Evolutionary conservation across 169 alveolate genomes (phyloP).

Genomic region (Cryptosporidium felis): DNA sequence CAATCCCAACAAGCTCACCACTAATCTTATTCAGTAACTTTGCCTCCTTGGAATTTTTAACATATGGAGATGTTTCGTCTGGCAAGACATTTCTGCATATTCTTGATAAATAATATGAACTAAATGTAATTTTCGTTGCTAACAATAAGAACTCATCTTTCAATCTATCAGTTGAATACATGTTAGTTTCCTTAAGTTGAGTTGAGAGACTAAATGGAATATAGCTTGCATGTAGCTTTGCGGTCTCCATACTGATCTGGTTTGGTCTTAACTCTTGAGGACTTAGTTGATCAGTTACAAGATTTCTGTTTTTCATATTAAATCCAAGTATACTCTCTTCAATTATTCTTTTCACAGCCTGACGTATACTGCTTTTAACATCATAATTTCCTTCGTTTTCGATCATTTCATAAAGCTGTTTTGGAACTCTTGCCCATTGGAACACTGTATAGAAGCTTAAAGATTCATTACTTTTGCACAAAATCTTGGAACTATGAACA

Average conservation of each 20-base stretch:
- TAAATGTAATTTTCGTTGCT: slow-evolving; percentile 48
- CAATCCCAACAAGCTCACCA: slow-evolving; percentile 53
- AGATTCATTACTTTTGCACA: slow-evolving; percentile 38
- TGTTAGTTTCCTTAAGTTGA: slow-evolving; percentile 21
- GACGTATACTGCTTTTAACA: slow-evolving; percentile 55
- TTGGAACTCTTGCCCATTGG: slow-evolving; percentile 70
- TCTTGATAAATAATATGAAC: slow-evolving; percentile 50
- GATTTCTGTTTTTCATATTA: slow-evolving; percentile 51
- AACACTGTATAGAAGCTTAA: slow-evolving; percentile 49
- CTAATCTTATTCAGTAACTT: slow-evolving; percentile 52
- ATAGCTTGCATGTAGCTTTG: slow-evolving; percentile 64
- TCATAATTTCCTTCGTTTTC: slow-evolving; percentile 71
- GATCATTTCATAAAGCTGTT: slow-evolving; percentile 56
- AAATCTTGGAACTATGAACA: slow-evolving; percentile 27
- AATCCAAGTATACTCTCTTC: slow-evolving; percentile 59
- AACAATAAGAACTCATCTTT: slow-evolving; percentile 41
- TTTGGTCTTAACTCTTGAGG: slow-evolving; percentile 62
- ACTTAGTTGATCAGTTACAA: slow-evolving; percentile 22
- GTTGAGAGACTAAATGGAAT: slow-evolving; percentile 63
- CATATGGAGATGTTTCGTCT: slow-evolving; percentile 67
- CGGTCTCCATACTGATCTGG: slow-evolving; percentile 14
- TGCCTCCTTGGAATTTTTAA: slow-evolving; percentile 53
- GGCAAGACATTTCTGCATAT: slow-evolving; percentile 45
- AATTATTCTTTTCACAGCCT: slow-evolving; percentile 47
- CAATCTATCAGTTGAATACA: slow-evolving; percentile 40